phyloP scores from a whole-genome alignment of 306 rosid species.

The Hippophae gyantsensis region DNA sequence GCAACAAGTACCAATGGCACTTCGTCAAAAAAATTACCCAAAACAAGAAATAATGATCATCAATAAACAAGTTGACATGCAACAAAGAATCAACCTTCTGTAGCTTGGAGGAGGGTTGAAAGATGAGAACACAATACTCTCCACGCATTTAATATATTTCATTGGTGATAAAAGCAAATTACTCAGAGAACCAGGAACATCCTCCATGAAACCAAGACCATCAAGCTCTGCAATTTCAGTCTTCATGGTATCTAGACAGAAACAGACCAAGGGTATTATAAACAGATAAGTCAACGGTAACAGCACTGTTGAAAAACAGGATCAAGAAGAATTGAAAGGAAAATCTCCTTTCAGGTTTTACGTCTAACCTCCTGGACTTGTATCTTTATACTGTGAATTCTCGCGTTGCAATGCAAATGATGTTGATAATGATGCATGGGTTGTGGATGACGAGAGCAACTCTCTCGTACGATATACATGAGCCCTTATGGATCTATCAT shows the following conservation, averaged over 20 bases:
- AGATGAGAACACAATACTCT: conserved; percentile 88
- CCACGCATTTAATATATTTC: conserved; percentile 74
- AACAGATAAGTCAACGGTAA: conserved; percentile 16
- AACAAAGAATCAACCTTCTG: conserved; percentile 52
- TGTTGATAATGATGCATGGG: conserved; percentile 90
- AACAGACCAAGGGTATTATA: conserved; percentile 5
- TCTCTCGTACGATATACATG: conserved; percentile 94
- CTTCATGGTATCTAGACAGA: conserved; percentile 42
- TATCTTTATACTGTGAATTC: conserved; percentile 47
- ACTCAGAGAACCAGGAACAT: conserved; percentile 73
- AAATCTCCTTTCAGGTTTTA: conserved; percentile 2
- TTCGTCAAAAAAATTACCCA: conserved; percentile 7
- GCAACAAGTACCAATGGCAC: conserved; percentile 16
- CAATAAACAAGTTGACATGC: conserved; percentile 6
- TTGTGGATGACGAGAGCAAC: conserved; percentile 79
- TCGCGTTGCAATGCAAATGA: conserved; percentile 91
- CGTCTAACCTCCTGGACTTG: conserved; percentile 61
- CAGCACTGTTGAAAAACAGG: conserved; percentile 2
- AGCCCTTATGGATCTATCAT: conserved; percentile 97
- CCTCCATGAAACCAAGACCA: conserved; percentile 93
- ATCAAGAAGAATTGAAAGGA: not conserved
- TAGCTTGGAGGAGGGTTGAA: conserved; percentile 96
- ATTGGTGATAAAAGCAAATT: conserved; percentile 60
- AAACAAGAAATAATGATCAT: not conserved
- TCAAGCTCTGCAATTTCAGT: conserved; percentile 78